Conservation (phyloP, 805 yeast genomes). For the Metschnikowia continentalis region DNA sequence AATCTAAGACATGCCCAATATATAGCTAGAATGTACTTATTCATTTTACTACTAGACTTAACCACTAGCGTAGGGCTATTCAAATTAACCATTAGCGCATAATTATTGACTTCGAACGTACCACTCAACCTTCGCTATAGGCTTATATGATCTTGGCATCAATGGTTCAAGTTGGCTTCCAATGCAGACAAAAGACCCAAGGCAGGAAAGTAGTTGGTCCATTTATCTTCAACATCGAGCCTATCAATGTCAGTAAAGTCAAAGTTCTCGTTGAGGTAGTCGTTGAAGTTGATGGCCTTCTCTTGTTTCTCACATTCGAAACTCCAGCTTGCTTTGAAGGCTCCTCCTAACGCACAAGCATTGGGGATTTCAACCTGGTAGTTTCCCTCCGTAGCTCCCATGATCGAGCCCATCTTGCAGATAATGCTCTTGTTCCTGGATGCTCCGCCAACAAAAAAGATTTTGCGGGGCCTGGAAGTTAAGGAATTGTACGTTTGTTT, state of each 20-base stretch:
- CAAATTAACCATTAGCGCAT: too few species aligned
- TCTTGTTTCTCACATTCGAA: conserved; percentile 28
- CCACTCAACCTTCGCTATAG: not conserved
- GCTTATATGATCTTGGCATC: not conserved
- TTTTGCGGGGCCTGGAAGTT: conserved; percentile 57
- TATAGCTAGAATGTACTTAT: not conserved
- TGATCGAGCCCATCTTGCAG: conserved; percentile 59
- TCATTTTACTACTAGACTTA: not conserved
- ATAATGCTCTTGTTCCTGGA: conserved; percentile 69
- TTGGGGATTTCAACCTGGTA: conserved; percentile 73
- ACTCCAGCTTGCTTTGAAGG: conserved; percentile 81
- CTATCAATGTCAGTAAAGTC: conserved; percentile 49
- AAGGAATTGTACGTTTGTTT: conserved; percentile 41
- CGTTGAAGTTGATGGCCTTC: conserved; percentile 42
- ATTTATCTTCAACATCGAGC: conserved; percentile 36
- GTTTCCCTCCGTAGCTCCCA: conserved; percentile 65
- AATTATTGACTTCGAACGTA: too few species aligned
- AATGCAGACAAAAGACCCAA: conserved; percentile 47
- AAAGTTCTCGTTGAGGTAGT: conserved; percentile 26
- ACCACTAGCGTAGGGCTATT: too few species aligned
- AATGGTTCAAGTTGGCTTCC: conserved; percentile 26
- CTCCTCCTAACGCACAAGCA: conserved; percentile 92
- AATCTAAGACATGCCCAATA: not conserved
- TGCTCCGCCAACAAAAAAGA: conserved; percentile 86
- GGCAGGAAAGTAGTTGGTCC: conserved; percentile 52